These are phyloP conservation scores for Pyrenochaeta sp. DNA, from an alignment of 2,329 filamentous ascomycete species.

Conservation along the genomic window DNA sequence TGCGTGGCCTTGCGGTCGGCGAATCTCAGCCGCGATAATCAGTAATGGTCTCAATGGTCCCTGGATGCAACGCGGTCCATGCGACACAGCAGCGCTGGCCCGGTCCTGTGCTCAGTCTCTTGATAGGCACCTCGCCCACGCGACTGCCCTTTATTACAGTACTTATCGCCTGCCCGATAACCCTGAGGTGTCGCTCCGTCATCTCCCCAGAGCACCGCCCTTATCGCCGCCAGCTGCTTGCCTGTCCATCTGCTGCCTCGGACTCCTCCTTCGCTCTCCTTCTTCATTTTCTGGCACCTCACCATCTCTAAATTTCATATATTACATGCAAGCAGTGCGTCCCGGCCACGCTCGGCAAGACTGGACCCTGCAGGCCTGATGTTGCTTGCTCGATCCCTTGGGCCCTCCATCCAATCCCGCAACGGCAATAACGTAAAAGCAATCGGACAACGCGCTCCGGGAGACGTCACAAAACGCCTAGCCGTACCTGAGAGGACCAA, in stretches of 20 bases:
- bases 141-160: conserved; percentile 26
- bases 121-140: conserved; percentile 27
- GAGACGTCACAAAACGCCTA: conserved; percentile 41
- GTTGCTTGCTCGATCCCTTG: conserved; percentile 31
- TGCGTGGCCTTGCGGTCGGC: conserved; percentile 6
- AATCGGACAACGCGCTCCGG: conserved; percentile 24
- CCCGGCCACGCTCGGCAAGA: conserved; percentile 32
- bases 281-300: conserved; percentile 2
- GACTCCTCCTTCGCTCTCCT: conserved; percentile 5
- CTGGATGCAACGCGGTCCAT: conserved; percentile 11
- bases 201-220: conserved; percentile 9
- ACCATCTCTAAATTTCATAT: background rate
- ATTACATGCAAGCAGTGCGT: conserved; percentile 9
- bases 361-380: conserved; percentile 40
- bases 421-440: conserved; percentile 49
- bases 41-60: conserved; percentile 14
- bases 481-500: conserved; percentile 22
- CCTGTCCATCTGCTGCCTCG: conserved; percentile 7
- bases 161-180: conserved; percentile 26
- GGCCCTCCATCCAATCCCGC: conserved; percentile 42
- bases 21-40: conserved; percentile 7
- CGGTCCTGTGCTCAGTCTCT: conserved; percentile 19
- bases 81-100: conserved; percentile 10
- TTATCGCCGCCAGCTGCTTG: conserved; percentile 15
- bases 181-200: conserved; percentile 14